A percentile compares a stretch with the other conserved stretches of the same genome.
These are phyloP conservation scores for Penicillium odoratum DNA, from an alignment of 495 filamentous ascomycete genomes.

Conservation along the genomic window DNA sequence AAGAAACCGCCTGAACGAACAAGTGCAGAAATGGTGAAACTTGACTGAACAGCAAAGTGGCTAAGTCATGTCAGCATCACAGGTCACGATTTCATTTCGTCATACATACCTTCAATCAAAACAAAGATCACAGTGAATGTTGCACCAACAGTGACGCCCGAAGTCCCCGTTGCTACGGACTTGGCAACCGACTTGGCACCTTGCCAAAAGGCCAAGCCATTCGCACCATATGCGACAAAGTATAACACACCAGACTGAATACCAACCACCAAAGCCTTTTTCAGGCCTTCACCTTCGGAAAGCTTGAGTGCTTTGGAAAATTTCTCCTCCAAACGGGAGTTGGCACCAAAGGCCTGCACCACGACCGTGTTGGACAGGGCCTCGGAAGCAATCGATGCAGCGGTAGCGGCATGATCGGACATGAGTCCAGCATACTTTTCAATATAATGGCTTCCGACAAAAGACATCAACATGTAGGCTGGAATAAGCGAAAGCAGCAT, in stretches of 20 bases:
- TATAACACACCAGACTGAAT: constrained; percentile 65
- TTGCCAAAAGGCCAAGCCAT: constrained; percentile 68
- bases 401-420: constrained; percentile 50
- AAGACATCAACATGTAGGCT: constrained; percentile 64
- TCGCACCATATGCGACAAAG: constrained; percentile 64
- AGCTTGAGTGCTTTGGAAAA: constrained; percentile 48
- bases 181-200: constrained; percentile 55
- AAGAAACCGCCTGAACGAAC: constrained; percentile 56
- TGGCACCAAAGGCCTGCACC: constrained; percentile 53
- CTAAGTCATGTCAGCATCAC: constrained; percentile 31
- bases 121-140: constrained; percentile 68
- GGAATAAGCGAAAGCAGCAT: constrained; percentile 59
- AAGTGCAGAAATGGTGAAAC: constrained; percentile 63
- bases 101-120: constrained; percentile 57
- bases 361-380: constrained; percentile 47
- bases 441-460: constrained; percentile 60
- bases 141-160: constrained; percentile 51
- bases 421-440: constrained; percentile 57
- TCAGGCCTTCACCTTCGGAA: constrained; percentile 48
- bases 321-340: constrained; percentile 50
- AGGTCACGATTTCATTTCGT: neutral
- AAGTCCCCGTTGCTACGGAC: constrained; percentile 34
- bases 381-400: constrained; percentile 51
- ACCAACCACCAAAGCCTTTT: constrained; percentile 59
- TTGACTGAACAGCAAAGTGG: constrained; percentile 60